Evolutionary conservation across 768 basidiomycete species (phyloP), one percentile per base, ranked within the genome.

Genomic region (Hygrophoropsis aurantiaca): DNA sequence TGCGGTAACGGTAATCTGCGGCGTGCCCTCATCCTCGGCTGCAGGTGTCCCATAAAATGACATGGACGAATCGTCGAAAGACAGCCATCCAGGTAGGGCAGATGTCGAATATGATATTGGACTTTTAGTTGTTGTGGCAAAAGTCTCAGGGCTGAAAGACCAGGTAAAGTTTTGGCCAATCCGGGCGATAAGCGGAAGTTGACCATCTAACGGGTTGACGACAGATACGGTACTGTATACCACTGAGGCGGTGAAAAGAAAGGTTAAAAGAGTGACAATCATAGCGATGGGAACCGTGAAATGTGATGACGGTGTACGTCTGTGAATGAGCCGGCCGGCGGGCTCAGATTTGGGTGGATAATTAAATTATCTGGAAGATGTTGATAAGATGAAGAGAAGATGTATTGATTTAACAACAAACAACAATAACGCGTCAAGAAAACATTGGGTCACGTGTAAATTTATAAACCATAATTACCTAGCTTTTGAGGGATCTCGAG

Each of bases 131-230:
- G 69, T 55, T 8, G 78, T 77, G 24, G 64, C 59, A 67, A 94
- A 95, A 0, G 93, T 92, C 40, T 66, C 59, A 3, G 71, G 58
- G 52, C 85, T 78, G 56, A 90, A 74, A 11, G 82, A 65, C 85
- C 90, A 97, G 39, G 74, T 71, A 63, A 80, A 98, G 36, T 73
- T 70, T 44, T 78, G 55, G 59, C 73, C 71, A 32, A 84, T 66
- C 49, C 90, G 83, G 18, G 90, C 92, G 50, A 97, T 80, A 35
- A 76, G 74, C 16, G 94, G 92, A 36, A 82, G 78, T 68, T 98
- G 94, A 25, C 73, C 71, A 51, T 80, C 74, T 33, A 91, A 70
- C 23, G 88, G 81, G 60, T 79, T 78, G 40, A 71, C 59, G 36
- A 93, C 72, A 47, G 62, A 69, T 35, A 80, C 71, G 46, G 78